These are phyloP conservation scores for Aspergillus hancockii DNA, from an alignment of 495 filamentous ascomycete species.

Conservation along the genomic window DNA sequence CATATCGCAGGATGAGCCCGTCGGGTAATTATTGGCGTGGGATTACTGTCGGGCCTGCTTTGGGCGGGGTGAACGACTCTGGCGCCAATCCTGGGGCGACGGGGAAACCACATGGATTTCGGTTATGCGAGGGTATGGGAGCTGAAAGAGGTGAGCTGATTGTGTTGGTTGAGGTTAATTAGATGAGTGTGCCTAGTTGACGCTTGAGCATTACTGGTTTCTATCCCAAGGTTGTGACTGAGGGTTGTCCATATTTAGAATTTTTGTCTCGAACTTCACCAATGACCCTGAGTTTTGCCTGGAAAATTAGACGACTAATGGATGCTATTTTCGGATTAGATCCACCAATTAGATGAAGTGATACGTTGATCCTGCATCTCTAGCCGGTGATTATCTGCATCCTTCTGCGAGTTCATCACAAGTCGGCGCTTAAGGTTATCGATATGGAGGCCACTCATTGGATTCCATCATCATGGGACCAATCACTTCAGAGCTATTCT, in stretches of 20 bases:
- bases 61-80: not conserved
- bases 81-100: not conserved
- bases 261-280: not conserved
- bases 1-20: not conserved
- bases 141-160: not conserved
- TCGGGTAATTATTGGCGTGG: conserved; percentile 5
- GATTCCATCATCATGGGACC: conserved; percentile 19
- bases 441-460: conserved; percentile 17
- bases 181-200: not conserved
- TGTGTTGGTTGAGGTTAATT: not conserved
- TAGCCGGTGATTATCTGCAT: conserved; percentile 16
- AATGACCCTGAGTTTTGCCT: not conserved
- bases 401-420: conserved; percentile 14
- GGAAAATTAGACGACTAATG: conserved; percentile 13
- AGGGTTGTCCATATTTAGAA: not conserved
- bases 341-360: conserved; percentile 10
- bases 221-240: not conserved
- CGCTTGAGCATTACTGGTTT: not conserved
- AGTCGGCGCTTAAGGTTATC: conserved; percentile 41
- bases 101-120: not conserved
- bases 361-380: conserved; percentile 7
- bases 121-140: not conserved
- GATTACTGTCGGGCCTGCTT: not conserved
- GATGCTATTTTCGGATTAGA: conserved; percentile 16
- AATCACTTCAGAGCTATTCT: not conserved